phyloP scores from a whole-genome alignment of 1,284 basidiomycete species.

The Coniophora puteana region DNA sequence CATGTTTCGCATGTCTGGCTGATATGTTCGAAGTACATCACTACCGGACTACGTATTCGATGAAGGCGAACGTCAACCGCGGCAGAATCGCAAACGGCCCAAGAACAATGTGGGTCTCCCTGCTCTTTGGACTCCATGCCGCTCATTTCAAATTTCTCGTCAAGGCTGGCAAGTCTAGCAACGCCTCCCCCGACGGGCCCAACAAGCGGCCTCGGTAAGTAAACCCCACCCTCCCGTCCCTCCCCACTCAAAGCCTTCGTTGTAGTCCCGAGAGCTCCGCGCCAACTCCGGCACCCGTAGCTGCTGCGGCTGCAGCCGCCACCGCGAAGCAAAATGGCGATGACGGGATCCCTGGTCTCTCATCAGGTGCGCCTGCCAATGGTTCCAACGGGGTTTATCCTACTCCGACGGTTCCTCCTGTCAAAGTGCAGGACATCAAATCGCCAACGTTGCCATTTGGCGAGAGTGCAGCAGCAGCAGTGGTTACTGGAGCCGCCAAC shows the following conservation, averaged over 20 bases:
- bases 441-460: slow-evolving; percentile 60
- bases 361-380: slow-evolving; percentile 25
- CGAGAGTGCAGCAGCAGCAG: slow-evolving; percentile 58
- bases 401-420: slow-evolving; percentile 37
- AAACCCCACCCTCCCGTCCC: slow-evolving; percentile 15
- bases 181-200: slow-evolving; percentile 66
- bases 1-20: slow-evolving; percentile 13
- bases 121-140: slow-evolving; percentile 10
- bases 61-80: slow-evolving; percentile 70
- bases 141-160: slow-evolving; percentile 11
- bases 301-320: too few relatives aligned
- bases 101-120: slow-evolving; percentile 73
- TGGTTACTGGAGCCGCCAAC: slow-evolving; percentile 47
- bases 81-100: slow-evolving; percentile 54
- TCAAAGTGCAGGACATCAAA: slow-evolving; percentile 49
- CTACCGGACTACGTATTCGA: slow-evolving; percentile 86
- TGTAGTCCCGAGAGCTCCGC: slow-evolving; percentile 36
- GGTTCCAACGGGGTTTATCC: slow-evolving; percentile 37
- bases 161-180: slow-evolving; percentile 54
- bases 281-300: slow-evolving; percentile 25
- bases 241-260: slow-evolving; percentile 19
- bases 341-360: slow-evolving; percentile 36
- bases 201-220: slow-evolving; percentile 67
- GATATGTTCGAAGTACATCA: slow-evolving; percentile 43
- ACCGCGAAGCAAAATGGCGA: slow-evolving; percentile 34